Percentiles rank a stretch among this genome's conserved stretches.
phyloP scores from a whole-genome alignment of 176 grass and related monocot species.

The Zizania latifolia region DNA sequence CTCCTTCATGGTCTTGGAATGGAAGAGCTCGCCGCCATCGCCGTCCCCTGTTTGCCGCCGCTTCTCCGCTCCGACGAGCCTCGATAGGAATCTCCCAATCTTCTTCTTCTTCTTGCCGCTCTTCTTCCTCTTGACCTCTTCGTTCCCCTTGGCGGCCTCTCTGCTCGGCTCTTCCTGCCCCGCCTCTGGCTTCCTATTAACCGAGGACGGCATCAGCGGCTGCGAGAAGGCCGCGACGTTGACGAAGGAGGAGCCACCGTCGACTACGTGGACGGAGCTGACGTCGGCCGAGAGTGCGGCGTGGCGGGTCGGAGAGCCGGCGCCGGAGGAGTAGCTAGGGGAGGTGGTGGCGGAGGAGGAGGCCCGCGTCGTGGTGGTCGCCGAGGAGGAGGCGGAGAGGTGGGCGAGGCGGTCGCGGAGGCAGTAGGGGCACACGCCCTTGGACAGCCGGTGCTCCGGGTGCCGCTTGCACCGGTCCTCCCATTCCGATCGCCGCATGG shows the following conservation, averaged over 20 bases:
- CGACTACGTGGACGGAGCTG: constrained; percentile 18
- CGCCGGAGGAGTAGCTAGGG: constrained; percentile 17
- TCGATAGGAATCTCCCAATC: constrained; percentile 70
- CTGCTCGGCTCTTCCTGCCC: constrained; percentile 16
- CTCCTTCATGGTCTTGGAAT: constrained; percentile 84
- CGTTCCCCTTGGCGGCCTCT: constrained; percentile 21
- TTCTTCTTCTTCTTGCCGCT: constrained; percentile 68
- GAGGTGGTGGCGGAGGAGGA: constrained; percentile 36
- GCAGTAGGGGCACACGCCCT: constrained; percentile 84
- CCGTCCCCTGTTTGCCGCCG: constrained; percentile 32
- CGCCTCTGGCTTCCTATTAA: not conserved
- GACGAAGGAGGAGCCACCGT: constrained; percentile 12
- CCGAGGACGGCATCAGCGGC: constrained; percentile 29
- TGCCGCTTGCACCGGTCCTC: constrained; percentile 75
- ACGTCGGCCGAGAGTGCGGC: constrained; percentile 28
- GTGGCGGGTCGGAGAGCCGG: constrained; percentile 18
- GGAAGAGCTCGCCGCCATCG: constrained; percentile 46
- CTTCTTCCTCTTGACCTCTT: constrained; percentile 63
- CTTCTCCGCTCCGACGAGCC: constrained; percentile 56
- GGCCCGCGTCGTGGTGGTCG: constrained; percentile 53
- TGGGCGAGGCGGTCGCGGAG: constrained; percentile 66
- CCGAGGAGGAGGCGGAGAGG: constrained; percentile 64
- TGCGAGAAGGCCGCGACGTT: constrained; percentile 30
- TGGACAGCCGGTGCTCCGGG: constrained; percentile 69
- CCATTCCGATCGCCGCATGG: constrained; percentile 67